Evolutionary conservation across 169 alveolate species (phyloP).

Genomic region (Plasmodium yoelii): DNA sequence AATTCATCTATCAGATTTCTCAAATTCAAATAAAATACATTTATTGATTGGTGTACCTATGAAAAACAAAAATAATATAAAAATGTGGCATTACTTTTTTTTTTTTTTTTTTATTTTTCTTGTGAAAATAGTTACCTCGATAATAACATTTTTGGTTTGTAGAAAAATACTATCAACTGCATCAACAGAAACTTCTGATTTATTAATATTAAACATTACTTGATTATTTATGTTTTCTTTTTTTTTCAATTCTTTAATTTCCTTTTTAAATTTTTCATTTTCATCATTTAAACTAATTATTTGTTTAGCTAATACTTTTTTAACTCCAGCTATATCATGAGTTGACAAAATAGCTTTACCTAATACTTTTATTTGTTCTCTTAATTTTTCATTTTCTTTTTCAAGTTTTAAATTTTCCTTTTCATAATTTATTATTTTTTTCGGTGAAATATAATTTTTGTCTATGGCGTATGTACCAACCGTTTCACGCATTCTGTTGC

Average conservation of each 20-base stretch:
- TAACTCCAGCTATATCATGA: constrained; percentile 35
- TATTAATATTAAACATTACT: constrained; percentile 26
- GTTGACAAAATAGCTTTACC: constrained; percentile 54
- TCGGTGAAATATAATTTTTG: neutral
- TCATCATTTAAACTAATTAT: constrained; percentile 40
- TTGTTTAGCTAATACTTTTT: constrained; percentile 41
- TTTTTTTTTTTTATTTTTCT: neutral
- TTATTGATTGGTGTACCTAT: constrained; percentile 50
- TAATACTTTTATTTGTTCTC: constrained; percentile 27
- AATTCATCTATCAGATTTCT: constrained; percentile 42
- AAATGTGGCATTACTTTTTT: neutral
- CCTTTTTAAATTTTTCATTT: constrained; percentile 51
- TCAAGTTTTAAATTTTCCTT: constrained; percentile 27
- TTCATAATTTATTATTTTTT: constrained; percentile 14
- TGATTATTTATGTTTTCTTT: constrained; percentile 23
- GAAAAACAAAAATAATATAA: constrained; percentile 8
- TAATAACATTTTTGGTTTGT: constrained; percentile 54
- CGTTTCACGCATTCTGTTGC: constrained; percentile 44
- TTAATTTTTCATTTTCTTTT: constrained; percentile 44
- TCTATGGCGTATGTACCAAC: constrained; percentile 2
- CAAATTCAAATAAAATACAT: constrained; percentile 38
- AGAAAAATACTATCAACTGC: constrained; percentile 58
- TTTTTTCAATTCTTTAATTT: constrained; percentile 22
- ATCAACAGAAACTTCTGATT: constrained; percentile 50
- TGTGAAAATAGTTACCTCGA: constrained; percentile 11